phyloP scores from a whole-genome alignment of 2,329 filamentous ascomycete species.

The Sclerotiophoma versabilis region DNA sequence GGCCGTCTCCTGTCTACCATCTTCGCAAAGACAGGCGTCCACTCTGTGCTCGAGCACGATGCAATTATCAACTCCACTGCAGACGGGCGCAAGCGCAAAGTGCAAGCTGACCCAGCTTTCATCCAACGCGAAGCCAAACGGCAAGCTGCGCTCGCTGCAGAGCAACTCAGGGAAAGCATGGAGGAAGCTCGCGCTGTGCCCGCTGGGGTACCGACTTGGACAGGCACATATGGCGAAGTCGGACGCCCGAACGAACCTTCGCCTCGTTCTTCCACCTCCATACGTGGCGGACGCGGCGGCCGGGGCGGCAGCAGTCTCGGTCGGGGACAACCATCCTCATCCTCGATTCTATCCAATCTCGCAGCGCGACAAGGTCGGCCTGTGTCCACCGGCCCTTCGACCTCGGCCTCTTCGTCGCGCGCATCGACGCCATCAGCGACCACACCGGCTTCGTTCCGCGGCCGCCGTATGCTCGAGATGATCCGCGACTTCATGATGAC shows the following conservation, averaged over 20 bases:
- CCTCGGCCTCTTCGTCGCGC: conserved; percentile 28
- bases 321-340: conserved; percentile 52
- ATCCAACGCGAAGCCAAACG: conserved; percentile 82
- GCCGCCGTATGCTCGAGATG: conserved; percentile 56
- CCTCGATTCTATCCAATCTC: conserved; percentile 54
- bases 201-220: conserved; percentile 92
- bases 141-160: conserved; percentile 79
- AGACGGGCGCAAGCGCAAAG: conserved; percentile 64
- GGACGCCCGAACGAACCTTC: conserved; percentile 62
- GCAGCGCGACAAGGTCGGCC: conserved; percentile 50
- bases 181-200: conserved; percentile 76
- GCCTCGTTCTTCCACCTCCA: conserved; percentile 40
- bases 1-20: conserved; percentile 87
- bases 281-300: conserved; percentile 51
- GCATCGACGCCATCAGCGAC: conserved; percentile 39
- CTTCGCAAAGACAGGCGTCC: conserved; percentile 83
- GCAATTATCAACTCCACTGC: conserved; percentile 69
- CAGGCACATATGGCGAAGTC: conserved; percentile 79
- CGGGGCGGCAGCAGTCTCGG: conserved; percentile 35
- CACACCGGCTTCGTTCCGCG: conserved; percentile 34
- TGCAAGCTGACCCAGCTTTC: conserved; percentile 77
- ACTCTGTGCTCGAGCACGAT: conserved; percentile 93
- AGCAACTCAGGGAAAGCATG: conserved; percentile 74
- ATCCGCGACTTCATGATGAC: conserved; percentile 80
- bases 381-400: conserved; percentile 14